Base-by-base conservation (phyloP, 805 yeast species). In the Tetrapisispora namnaoensis region DNA sequence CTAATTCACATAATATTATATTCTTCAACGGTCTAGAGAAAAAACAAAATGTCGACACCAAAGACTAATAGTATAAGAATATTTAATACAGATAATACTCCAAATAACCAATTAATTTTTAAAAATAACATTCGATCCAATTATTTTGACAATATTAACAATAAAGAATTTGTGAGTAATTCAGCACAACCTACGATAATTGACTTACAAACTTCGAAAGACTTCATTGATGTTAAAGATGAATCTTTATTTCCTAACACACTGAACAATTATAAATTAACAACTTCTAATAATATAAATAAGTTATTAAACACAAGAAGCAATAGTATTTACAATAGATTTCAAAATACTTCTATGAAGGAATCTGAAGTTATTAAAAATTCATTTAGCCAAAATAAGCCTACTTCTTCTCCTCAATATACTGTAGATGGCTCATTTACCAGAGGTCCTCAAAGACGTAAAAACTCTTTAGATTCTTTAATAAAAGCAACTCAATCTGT, bases 401-500 rank as follows among this genome's bases (percentile, higher is more conserved):
- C 38, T n/a, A 36, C 13, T 36, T 36, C 21, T 8, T 38, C 41
- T 13, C 10, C 41, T 7, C 17, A 38, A n/a, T 9, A 11, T 21
- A 20, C 4, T 36, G 20, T 9, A 8, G 21, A n/a, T 17, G n/a
- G 3, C 9, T 18, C 28, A 38, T n/a, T 38, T 18, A 8, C 34
- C 10, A 24, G 22, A 9, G 37, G 37, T n/a, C 37, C 24, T 22
- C 28, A 28, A 13, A 41, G 35, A 30, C 39, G 52, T 17, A 53
- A 50, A 43, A 42, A 46, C 27, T 59, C 62, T 1, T 49, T 57
- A 44, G 61, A 57, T 17, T 59, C 62, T 3, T 45, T 59, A 44
- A 57, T 59, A 56, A 53, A 55, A 37, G 62, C 61, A 3, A 59
- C 59, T 14, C 52, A 54, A 21, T 50, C 57, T 14, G 46, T 52